phyloP scores from a whole-genome alignment of 169 alveolate genomes.

The Plasmodium falciparum region DNA sequence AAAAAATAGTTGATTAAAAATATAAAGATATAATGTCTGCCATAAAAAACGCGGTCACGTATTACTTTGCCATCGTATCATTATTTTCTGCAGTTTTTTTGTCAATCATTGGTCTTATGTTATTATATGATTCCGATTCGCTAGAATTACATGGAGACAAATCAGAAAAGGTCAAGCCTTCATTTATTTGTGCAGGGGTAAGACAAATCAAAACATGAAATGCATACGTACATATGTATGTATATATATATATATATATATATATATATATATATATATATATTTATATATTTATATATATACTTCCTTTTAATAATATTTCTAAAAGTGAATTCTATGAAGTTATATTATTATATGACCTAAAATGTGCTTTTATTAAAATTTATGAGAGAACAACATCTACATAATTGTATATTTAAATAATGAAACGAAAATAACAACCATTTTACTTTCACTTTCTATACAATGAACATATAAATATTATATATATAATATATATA shows the following conservation, averaged over 20 bases:
- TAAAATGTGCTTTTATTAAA: too few species aligned
- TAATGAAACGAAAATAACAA: too few species aligned
- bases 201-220: slow-evolving; percentile 14
- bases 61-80: slow-evolving; percentile 72
- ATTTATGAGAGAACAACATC: too few species aligned
- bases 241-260: slow-evolving; percentile 9
- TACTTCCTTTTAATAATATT: too few species aligned
- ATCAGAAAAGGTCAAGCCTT: slow-evolving; percentile 56
- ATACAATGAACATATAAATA: neutral
- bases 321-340: too few species aligned
- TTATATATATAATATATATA: slow-evolving; percentile 1
- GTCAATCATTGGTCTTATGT: slow-evolving; percentile 63
- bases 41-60: slow-evolving; percentile 45
- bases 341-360: too few species aligned
- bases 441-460: too few species aligned
- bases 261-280: slow-evolving; percentile 4
- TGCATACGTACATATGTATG: neutral
- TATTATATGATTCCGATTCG: slow-evolving; percentile 67
- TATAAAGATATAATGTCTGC: slow-evolving; percentile 62
- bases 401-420: too few species aligned
- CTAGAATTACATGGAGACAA: slow-evolving; percentile 65
- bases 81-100: slow-evolving; percentile 69
- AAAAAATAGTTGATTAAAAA: slow-evolving; percentile 6
- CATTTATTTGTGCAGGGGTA: slow-evolving; percentile 75
- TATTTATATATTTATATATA: too few species aligned